Conservation (phyloP, 1,139 yeast species). For the Sugiyamaella sp. region DNA sequence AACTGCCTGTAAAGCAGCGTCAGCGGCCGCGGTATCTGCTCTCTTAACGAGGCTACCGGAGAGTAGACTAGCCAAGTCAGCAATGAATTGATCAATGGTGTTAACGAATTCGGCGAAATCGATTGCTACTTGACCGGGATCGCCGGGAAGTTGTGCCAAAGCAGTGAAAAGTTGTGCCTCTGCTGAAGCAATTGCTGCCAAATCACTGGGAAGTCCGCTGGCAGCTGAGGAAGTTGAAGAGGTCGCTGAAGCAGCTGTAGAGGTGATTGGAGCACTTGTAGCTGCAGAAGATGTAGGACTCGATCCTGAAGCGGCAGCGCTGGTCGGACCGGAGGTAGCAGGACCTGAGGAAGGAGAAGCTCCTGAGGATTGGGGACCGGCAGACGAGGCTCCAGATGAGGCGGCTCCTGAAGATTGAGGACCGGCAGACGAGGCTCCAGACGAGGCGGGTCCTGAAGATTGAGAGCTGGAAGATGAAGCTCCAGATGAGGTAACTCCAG, state of each 20-base stretch:
- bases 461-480: not conserved
- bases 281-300: not conserved
- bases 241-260: not conserved
- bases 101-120: conserved; percentile 4
- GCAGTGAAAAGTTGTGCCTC: conserved; percentile 14
- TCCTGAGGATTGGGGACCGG: not conserved
- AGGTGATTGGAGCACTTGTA: not conserved
- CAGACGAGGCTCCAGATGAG: not conserved
- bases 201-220: conserved; percentile 7
- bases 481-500: not conserved
- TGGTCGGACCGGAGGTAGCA: not conserved
- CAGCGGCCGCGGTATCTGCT: conserved; percentile 6
- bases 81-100: conserved; percentile 4
- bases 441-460: not conserved
- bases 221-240: not conserved
- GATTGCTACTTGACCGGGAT: conserved; percentile 1
- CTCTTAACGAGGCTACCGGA: not conserved
- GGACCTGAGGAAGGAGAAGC: not conserved
- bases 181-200: conserved; percentile 16
- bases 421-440: not conserved
- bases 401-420: too few relatives aligned
- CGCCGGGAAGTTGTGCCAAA: conserved; percentile 4
- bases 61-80: conserved; percentile 4
- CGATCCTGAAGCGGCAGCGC: not conserved
- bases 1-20: conserved; percentile 14